Percentiles rank a stretch among this genome's conserved stretches.
These are phyloP conservation scores for Clavariopsis aquatica DNA, from an alignment of 495 filamentous ascomycete genomes.

Conservation along the genomic window DNA sequence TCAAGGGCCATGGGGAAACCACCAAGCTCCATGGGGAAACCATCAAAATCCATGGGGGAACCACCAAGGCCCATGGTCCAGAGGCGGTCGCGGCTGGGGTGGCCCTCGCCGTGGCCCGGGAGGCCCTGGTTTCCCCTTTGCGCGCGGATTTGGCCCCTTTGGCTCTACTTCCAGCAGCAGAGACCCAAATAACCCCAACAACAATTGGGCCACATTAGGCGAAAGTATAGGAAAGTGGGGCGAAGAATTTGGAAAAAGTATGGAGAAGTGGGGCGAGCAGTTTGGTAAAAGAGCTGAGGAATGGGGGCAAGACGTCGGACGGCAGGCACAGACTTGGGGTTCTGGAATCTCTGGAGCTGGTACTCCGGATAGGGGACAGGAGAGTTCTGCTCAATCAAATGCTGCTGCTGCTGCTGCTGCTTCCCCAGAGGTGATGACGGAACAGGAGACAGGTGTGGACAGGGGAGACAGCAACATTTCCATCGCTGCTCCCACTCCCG, in stretches of 20 bases:
- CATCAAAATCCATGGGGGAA: background rate
- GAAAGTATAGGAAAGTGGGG: slow-evolving; percentile 32
- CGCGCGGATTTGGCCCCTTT: background rate
- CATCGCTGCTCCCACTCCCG: background rate
- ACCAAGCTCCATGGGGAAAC: slow-evolving; percentile 1
- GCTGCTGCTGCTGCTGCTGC: background rate
- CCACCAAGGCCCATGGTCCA: background rate
- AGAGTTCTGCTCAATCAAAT: background rate
- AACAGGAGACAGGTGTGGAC: slow-evolving; percentile 22
- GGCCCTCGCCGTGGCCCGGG: background rate
- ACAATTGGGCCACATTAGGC: slow-evolving; percentile 24
- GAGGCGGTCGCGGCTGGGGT: background rate
- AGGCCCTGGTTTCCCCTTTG: background rate
- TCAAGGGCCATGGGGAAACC: background rate
- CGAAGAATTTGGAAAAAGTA: slow-evolving; percentile 30
- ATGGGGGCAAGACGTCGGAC: slow-evolving; percentile 28
- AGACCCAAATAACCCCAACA: background rate
- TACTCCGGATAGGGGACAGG: background rate
- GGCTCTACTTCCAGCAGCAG: background rate
- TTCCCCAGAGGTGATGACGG: background rate
- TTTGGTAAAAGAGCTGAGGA: slow-evolving; percentile 26
- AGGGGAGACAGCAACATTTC: background rate
- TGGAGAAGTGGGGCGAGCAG: slow-evolving; percentile 28
- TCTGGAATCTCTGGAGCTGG: background rate
- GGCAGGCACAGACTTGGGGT: slow-evolving; percentile 21